These are phyloP conservation scores for Globisporangium barbulae DNA, from an alignment of 352 stramenopile genomes.

Conservation along the genomic window DNA sequence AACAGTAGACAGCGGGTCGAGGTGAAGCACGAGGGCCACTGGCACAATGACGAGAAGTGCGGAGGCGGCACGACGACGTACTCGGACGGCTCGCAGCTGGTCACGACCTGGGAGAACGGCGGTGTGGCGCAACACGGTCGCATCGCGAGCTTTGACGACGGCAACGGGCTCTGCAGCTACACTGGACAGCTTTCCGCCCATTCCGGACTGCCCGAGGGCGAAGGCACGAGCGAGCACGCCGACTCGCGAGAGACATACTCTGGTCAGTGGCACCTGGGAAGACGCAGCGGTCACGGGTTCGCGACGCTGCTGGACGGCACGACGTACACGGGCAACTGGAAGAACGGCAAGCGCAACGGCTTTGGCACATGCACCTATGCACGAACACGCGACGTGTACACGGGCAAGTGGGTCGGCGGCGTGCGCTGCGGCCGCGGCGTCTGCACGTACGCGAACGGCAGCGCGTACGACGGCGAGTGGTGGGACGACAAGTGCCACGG, in stretches of 20 bases:
- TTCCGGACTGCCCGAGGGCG: conserved; percentile 44
- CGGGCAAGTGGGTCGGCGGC: conserved; percentile 85
- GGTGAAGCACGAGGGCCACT: conserved; percentile 73
- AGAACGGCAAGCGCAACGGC: conserved; percentile 80
- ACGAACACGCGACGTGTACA: conserved; percentile 57
- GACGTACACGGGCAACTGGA: conserved; percentile 81
- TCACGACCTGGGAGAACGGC: conserved; percentile 34
- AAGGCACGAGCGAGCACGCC: conserved; percentile 44
- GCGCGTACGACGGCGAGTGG: conserved; percentile 82
- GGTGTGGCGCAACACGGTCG: conserved; percentile 16
- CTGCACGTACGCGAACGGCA: conserved; percentile 61
- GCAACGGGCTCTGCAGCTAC: conserved; percentile 48
- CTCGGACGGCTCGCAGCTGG: conserved; percentile 43
- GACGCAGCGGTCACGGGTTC: conserved; percentile 48
- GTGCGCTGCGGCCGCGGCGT: conserved; percentile 57
- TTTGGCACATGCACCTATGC: conserved; percentile 66
- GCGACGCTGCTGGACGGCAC: conserved; percentile 69
- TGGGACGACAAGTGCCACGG: conserved; percentile 78
- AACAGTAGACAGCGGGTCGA: conserved; percentile 9
- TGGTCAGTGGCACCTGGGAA: conserved; percentile 41
- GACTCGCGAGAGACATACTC: conserved; percentile 44
- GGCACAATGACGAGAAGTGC: conserved; percentile 48
- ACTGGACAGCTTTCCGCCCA: conserved; percentile 29
- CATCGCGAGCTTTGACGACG: conserved; percentile 53
- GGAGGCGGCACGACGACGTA: conserved; percentile 67